Evolutionary conservation across 2,329 filamentous ascomycete genomes (phyloP).

Genomic region (Hypoxylon sp.): DNA sequence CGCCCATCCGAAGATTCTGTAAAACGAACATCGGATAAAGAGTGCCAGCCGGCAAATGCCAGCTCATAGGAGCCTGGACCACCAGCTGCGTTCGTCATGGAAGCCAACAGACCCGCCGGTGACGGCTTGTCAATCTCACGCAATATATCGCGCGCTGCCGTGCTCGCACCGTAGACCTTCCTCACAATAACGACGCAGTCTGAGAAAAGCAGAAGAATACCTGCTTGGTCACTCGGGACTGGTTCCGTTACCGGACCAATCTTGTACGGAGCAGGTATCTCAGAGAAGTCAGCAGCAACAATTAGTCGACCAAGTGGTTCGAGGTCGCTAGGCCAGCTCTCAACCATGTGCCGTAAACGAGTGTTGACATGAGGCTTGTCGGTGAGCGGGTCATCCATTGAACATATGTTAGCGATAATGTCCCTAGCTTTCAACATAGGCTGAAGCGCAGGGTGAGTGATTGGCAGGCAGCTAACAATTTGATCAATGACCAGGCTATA

Average conservation of each 20-base stretch:
- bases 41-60: conserved; percentile 79
- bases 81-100: conserved; percentile 73
- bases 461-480: conserved; percentile 86
- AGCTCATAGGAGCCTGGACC: conserved; percentile 77
- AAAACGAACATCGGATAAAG: conserved; percentile 77
- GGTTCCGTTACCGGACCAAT: conserved; percentile 56
- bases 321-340: conserved; percentile 80
- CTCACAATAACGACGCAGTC: conserved; percentile 84
- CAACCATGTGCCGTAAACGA: conserved; percentile 80
- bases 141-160: conserved; percentile 81
- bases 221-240: conserved; percentile 64
- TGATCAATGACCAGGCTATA: conserved; percentile 98
- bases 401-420: conserved; percentile 96
- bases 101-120: conserved; percentile 71
- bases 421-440: conserved; percentile 89
- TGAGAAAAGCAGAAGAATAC: conserved; percentile 86
- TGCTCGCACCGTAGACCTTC: conserved; percentile 72
- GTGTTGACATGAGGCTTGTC: conserved; percentile 81
- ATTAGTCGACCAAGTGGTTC: conserved; percentile 83
- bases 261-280: conserved; percentile 79
- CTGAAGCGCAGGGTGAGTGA: conserved; percentile 86
- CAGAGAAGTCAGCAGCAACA: conserved; percentile 82
- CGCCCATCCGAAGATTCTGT: conserved; percentile 76
- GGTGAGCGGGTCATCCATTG: conserved; percentile 79
- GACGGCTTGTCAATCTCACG: conserved; percentile 88